Evolutionary conservation across 129 eudicot species (phyloP), one percentile per base, ranked within the genome.

Genomic region (Arctium lappa): DNA sequence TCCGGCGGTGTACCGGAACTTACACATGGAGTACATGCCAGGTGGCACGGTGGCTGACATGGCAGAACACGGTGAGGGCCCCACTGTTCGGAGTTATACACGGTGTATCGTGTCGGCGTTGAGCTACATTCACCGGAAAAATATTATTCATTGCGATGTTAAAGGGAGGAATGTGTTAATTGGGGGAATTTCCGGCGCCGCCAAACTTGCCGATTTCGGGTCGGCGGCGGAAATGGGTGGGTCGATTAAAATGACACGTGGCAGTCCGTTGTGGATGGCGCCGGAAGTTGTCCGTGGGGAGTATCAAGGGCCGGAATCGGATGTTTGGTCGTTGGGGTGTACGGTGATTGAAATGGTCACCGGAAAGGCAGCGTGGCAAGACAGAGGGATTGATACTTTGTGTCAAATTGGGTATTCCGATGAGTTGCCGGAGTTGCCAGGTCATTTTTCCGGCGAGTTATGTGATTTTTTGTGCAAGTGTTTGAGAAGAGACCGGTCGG

Each of bases 221-320:
- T 88, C 92, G 53, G 95, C 98, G 70, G 31, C 70, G 29, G 86
- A 83, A 73, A 37, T 56, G 1, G 37, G 53, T 12, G 75, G 29
- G 0, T 22, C 36, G 50, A 27, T 11, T n/a, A 1, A 44, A 44
- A 86, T 88, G 6, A 79, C 80, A 0, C 94, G 98, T 74, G 98
- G 98, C 2, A 91, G 94, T 48, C 98, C 98, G 12, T 75, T 93
- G 36, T 93, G 96, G 96, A 93, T 93, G 98, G 96, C 98, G 4
- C 98, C 98, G 56, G 98, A 93, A 86, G 96, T 91, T 12, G 69
- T 91, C 0, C 88, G 94, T 13, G 88, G 92, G 8, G 98, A 91
- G 75, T 89, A 83, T 18, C 98, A 93, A 76, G 96, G 96, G 8
- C 87, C 89, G 56, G 96, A 91, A 78, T 85, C 98, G 0, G 98